Percentiles rank a stretch among this genome's conserved stretches.
Conservation (phyloP, 495 filamentous ascomycete species). For the Neurospora tetraspora region DNA sequence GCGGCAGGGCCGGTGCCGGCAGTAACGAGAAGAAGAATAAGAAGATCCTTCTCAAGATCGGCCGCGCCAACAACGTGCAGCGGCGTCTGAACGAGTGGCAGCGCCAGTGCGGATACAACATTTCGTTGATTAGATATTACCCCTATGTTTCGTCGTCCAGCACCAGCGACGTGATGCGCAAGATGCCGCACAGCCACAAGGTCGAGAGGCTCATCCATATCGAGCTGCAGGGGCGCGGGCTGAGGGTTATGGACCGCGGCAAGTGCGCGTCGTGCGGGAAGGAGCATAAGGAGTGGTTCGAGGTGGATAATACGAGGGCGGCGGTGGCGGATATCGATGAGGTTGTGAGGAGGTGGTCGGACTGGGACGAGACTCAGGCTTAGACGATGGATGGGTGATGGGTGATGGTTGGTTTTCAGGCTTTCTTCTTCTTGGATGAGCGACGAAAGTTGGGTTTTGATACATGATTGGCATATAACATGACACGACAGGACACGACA, state of each 20-base stretch:
- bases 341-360: conserved; percentile 75
- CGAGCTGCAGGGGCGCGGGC: conserved; percentile 62
- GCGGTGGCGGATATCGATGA: conserved; percentile 72
- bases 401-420: neutral
- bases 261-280: conserved; percentile 72
- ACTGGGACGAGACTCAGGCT: conserved; percentile 50
- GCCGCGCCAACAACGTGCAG: conserved; percentile 82
- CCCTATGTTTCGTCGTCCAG: conserved; percentile 58
- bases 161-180: conserved; percentile 35
- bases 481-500: neutral
- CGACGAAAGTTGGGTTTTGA: neutral
- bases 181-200: conserved; percentile 77
- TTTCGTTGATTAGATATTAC: conserved; percentile 84
- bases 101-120: conserved; percentile 78
- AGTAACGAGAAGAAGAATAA: conserved; percentile 12
- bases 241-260: conserved; percentile 43
- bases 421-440: neutral
- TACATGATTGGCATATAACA: neutral
- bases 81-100: conserved; percentile 87
- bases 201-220: conserved; percentile 88
- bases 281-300: conserved; percentile 94
- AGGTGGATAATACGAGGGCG: conserved; percentile 63
- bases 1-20: conserved; percentile 6
- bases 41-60: conserved; percentile 81
- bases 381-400: neutral